phyloP scores from a whole-genome alignment of 768 basidiomycete genomes.

The Kwoniella heveanensis region DNA sequence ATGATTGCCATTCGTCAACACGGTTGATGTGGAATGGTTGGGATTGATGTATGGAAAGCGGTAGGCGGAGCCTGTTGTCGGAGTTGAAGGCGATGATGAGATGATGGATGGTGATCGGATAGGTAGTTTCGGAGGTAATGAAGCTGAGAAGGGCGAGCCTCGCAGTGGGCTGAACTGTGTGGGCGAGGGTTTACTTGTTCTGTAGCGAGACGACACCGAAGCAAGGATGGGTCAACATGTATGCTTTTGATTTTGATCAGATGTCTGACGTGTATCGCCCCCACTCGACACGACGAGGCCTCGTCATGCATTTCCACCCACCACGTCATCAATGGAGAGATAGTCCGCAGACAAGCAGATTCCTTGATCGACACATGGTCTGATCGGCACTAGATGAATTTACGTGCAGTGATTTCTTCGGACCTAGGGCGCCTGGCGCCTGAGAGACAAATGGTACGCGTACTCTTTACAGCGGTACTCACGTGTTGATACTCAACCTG shows the following conservation, averaged over 20 bases:
- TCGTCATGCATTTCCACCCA: neutral
- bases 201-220: neutral
- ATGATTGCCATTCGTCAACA: neutral
- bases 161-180: conserved; percentile 2
- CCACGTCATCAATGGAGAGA: neutral
- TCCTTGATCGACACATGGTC: too few species aligned
- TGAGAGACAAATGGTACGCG: too few species aligned
- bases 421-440: too few species aligned
- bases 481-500: neutral
- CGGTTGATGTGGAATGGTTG: conserved; percentile 1
- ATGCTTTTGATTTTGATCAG: neutral
- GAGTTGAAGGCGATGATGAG: conserved; percentile 5
- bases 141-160: neutral
- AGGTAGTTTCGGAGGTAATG: neutral
- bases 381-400: too few species aligned
- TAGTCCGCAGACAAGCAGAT: too few species aligned
- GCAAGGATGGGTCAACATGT: neutral
- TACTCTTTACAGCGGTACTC: neutral
- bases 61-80: conserved; percentile 1
- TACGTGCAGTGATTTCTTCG: too few species aligned
- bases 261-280: too few species aligned
- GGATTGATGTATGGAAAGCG: conserved; percentile 11
- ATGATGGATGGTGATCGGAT: conserved; percentile 8
- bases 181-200: neutral
- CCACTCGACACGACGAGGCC: too few species aligned